Percentiles rank a stretch among this genome's conserved stretches.
Conservation (phyloP, 768 basidiomycete species). For the Suillus paluster region DNA sequence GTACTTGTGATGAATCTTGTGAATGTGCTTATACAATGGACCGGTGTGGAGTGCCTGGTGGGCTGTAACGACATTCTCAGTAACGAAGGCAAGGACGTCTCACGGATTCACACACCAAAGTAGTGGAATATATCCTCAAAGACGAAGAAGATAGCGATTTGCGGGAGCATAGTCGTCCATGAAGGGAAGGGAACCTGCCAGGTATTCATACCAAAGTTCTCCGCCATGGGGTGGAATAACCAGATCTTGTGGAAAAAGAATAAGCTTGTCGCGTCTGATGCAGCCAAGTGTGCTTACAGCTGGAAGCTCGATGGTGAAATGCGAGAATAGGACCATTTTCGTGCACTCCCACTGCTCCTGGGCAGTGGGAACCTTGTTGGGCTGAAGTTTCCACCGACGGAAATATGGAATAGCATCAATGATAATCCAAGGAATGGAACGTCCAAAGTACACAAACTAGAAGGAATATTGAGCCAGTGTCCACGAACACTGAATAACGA, state of each 20-base stretch:
- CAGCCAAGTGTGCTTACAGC: slow-evolving; percentile 52
- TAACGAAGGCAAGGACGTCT: neutral
- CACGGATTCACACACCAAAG: slow-evolving; percentile 53
- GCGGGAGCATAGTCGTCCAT: slow-evolving; percentile 68
- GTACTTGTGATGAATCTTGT: slow-evolving; percentile 98
- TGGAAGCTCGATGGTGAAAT: slow-evolving; percentile 95
- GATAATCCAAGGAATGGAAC: slow-evolving; percentile 93
- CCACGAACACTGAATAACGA: slow-evolving; percentile 4
- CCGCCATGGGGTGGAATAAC: slow-evolving; percentile 91
- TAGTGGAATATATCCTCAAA: slow-evolving; percentile 98
- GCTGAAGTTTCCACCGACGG: slow-evolving; percentile 91
- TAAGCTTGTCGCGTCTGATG: neutral
- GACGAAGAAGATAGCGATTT: slow-evolving; percentile 88
- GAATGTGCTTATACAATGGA: slow-evolving; percentile 86
- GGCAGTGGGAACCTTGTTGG: slow-evolving; percentile 77
- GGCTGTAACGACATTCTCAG: slow-evolving; percentile 47
- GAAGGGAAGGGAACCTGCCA: slow-evolving; percentile 92
- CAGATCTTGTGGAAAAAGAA: slow-evolving; percentile 61
- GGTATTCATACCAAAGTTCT: slow-evolving; percentile 86
- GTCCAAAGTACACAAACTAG: slow-evolving; percentile 95
- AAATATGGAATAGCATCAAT: slow-evolving; percentile 96
- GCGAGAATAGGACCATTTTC: slow-evolving; percentile 90
- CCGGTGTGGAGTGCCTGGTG: slow-evolving; percentile 90
- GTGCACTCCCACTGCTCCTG: slow-evolving; percentile 95
- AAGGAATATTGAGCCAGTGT: neutral